These are phyloP conservation scores for Diaporthe aspalathi DNA, from an alignment of 2,329 filamentous ascomycete genomes.

Conservation along the genomic window DNA sequence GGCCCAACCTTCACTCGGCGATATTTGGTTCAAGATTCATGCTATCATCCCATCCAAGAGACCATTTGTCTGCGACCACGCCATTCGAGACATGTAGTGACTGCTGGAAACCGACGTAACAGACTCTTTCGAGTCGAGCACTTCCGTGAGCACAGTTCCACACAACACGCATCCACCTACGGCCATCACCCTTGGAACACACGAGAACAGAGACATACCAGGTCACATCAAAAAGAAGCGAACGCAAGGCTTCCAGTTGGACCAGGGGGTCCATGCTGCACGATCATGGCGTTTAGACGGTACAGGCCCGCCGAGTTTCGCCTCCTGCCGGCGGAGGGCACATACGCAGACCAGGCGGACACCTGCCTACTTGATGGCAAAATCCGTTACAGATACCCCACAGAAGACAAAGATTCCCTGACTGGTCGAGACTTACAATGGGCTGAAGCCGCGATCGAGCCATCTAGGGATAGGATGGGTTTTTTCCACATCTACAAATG, in stretches of 20 bases:
- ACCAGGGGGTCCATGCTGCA: too few species aligned
- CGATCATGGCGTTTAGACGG: not conserved
- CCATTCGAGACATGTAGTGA: not conserved
- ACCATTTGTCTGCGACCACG: not conserved
- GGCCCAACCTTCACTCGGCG: not conserved
- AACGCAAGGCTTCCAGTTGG: too few species aligned
- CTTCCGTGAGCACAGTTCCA: too few species aligned
- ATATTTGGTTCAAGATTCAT: not conserved
- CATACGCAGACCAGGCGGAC: not conserved
- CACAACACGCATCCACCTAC: not conserved
- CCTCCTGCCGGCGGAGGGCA: not conserved
- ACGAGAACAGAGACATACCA: not conserved
- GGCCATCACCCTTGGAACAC: not conserved
- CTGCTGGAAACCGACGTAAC: not conserved
- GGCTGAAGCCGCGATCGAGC: constrained; percentile 1
- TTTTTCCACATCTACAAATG: not conserved
- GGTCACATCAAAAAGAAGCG: not conserved
- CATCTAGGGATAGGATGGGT: not conserved
- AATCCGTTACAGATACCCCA: not conserved
- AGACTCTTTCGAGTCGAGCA: not conserved
- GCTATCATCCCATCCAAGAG: not conserved
- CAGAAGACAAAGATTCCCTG: not conserved
- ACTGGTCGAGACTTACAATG: not conserved
- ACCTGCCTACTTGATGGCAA: not conserved
- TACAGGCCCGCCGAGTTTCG: not conserved